These are phyloP conservation scores for Neurospora sublineolata DNA, from an alignment of 495 filamentous ascomycete genomes.

Conservation along the genomic window DNA sequence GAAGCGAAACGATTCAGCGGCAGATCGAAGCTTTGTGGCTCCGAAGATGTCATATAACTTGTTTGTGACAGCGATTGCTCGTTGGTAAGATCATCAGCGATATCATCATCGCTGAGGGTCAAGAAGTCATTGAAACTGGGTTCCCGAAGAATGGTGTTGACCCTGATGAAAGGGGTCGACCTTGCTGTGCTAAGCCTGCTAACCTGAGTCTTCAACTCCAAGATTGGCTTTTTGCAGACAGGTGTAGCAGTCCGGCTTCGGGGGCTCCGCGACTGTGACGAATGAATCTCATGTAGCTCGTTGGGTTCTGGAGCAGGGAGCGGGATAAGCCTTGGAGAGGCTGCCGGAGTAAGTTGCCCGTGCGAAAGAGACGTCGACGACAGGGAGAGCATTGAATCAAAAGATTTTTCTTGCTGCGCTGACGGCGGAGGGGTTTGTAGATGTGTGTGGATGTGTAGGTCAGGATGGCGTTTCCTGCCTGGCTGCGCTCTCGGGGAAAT, in stretches of 20 bases:
- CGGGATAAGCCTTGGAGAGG: slow-evolving; percentile 15
- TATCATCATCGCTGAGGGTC: slow-evolving; percentile 34
- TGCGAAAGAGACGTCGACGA: not conserved
- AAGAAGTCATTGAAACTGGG: slow-evolving; percentile 37
- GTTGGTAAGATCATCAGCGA: slow-evolving; percentile 23
- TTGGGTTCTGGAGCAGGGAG: slow-evolving; percentile 1
- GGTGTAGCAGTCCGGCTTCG: not conserved
- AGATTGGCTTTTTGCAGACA: not conserved
- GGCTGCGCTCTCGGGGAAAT: slow-evolving; percentile 12
- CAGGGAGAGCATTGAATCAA: not conserved
- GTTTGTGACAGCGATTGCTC: not conserved
- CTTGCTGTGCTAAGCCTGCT: not conserved
- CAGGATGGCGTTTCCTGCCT: slow-evolving; percentile 4
- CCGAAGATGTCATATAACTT: not conserved
- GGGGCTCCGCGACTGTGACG: not conserved
- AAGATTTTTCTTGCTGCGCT: slow-evolving; percentile 6
- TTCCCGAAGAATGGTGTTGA: slow-evolving; percentile 20
- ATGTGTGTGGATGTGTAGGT: not conserved
- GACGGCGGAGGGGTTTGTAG: slow-evolving; percentile 11
- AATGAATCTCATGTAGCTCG: not conserved
- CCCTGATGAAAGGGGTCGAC: not conserved
- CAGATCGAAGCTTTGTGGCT: slow-evolving; percentile 8
- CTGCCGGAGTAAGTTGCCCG: slow-evolving; percentile 6
- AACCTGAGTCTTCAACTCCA: not conserved
- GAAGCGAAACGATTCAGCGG: slow-evolving; percentile 8